Evolutionary conservation across 2,329 filamentous ascomycete genomes (phyloP), one percentile per base, ranked within the genome.

Genomic region (Chrysoporthe austroafricana): DNA sequence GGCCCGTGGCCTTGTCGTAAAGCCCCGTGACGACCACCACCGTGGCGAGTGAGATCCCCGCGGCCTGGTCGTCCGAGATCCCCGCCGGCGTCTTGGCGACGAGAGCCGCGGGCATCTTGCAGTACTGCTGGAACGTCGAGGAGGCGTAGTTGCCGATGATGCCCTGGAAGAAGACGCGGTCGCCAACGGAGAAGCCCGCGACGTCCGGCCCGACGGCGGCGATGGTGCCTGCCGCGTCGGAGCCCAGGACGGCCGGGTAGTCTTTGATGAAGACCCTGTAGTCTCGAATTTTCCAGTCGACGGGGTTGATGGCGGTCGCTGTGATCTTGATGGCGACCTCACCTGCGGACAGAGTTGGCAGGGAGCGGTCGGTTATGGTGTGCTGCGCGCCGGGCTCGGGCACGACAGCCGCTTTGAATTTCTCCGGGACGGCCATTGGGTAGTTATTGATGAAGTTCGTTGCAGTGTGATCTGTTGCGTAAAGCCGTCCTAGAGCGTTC

Each of bases 101-200:
- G 1, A 79, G 72, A 8, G 71, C 72, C 0, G 75, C 76, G 4
- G 75, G 74, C 67, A 78, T 77, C 50, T 75, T 76, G 70, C 74
- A 74, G 67, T 79, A 80, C 63, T 79, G 75, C 69, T 80, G 78
- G 71, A 79, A 79, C 1, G 77, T 78, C 1, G 71, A 73, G 1
- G 71, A 70, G 57, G 77, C 70, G 39, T 73, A 73, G 32, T 74
- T 73, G 34, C 71, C 73, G 4, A 78, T 66, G 21, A 78, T 77
- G 4, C 77, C 77, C 60, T 77, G 74, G 71, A 79, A 79, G 71
- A 79, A 77, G 42, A 80, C 77, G 26, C 78, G 74, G 69, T 81
- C 78, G 4, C 79, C 79, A 7, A 73, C 68, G 43, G 72, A 72
- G 67, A 79, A 76, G 4, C 67, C 63, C 36, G 69, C 68, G 18